These are phyloP conservation scores for Moesziomyces sp. DNA, from an alignment of 1,284 basidiomycete genomes.

Conservation along the genomic window DNA sequence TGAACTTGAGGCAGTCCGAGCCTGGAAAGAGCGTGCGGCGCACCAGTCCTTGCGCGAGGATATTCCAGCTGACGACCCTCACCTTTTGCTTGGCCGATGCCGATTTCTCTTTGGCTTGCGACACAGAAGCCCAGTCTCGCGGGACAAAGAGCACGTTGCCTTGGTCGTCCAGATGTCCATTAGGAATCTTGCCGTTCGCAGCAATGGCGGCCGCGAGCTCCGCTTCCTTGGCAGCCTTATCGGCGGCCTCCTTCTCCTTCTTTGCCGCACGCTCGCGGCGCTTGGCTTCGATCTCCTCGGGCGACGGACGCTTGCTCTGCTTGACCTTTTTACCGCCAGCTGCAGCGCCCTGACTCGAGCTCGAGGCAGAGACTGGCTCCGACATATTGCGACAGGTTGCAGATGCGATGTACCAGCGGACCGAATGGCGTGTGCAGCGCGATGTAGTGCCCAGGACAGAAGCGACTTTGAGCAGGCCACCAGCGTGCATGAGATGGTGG, in stretches of 20 bases:
- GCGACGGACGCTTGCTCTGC: conserved; percentile 29
- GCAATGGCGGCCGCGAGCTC: conserved; percentile 39
- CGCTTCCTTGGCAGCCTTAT: conserved; percentile 46
- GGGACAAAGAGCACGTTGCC: conserved; percentile 44
- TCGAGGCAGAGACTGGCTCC: conserved; percentile 11
- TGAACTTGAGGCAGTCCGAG: conserved; percentile 68
- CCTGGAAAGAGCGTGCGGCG: conserved; percentile 69
- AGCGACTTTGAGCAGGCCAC: not conserved
- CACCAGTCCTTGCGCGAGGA: conserved; percentile 69
- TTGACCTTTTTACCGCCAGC: conserved; percentile 27
- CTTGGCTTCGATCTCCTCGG: conserved; percentile 50
- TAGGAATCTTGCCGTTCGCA: conserved; percentile 44
- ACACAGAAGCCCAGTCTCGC: conserved; percentile 40
- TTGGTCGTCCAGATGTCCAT: conserved; percentile 38
- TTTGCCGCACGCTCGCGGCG: conserved; percentile 40
- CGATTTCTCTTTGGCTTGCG: not conserved
- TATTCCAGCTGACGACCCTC: conserved; percentile 61
- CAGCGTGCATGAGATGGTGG: conserved; percentile 6
- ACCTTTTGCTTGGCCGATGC: conserved; percentile 12
- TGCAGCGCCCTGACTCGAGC: not conserved
- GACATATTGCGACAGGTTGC: conserved; percentile 10
- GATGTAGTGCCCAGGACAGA: not conserved
- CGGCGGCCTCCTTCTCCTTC: conserved; percentile 48
- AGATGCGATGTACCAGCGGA: not conserved
- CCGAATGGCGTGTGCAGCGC: not conserved